phyloP scores from a whole-genome alignment of 768 basidiomycete species.

The Lepiota venenata region DNA sequence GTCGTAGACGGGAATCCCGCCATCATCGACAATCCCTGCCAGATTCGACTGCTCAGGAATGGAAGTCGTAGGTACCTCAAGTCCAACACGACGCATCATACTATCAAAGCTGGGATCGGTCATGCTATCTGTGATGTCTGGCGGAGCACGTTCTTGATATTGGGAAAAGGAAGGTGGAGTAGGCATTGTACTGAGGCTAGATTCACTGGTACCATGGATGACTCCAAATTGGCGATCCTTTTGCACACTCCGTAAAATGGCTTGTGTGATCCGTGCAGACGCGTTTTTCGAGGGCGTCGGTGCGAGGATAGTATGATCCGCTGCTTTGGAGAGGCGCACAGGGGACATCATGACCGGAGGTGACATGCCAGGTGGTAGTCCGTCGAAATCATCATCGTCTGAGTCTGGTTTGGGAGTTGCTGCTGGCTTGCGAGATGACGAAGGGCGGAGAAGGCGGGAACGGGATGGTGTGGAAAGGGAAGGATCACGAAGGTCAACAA shows the following conservation, averaged over 20 bases:
- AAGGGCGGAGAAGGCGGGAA: conserved; percentile 26
- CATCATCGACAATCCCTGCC: conserved; percentile 19
- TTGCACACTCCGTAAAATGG: conserved; percentile 57
- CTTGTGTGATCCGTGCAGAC: conserved; percentile 61
- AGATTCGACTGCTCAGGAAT: conserved; percentile 22
- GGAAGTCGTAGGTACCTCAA: conserved; percentile 33
- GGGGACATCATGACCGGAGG: conserved; percentile 58
- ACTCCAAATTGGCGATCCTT: conserved; percentile 27
- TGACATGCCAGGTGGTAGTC: conserved; percentile 54
- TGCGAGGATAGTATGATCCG: conserved; percentile 26
- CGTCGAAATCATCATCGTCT: conserved; percentile 48
- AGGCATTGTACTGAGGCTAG: conserved; percentile 66
- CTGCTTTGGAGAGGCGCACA: conserved; percentile 36
- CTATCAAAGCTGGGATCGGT: conserved; percentile 63
- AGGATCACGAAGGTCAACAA: conserved; percentile 68
- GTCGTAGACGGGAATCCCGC: conserved; percentile 13
- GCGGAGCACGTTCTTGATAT: conserved; percentile 46
- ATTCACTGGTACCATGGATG: conserved; percentile 33
- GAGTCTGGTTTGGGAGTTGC: conserved; percentile 25
- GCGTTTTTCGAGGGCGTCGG: conserved; percentile 74
- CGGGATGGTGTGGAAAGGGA: conserved; percentile 42
- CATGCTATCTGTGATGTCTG: conserved; percentile 43
- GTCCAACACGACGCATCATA: conserved; percentile 62
- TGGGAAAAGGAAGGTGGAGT: conserved; percentile 70
- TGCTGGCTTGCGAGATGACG: conserved; percentile 13